Evolutionary conservation across 2,329 filamentous ascomycete genomes (phyloP).

Genomic region (Lomentospora prolificans): DNA sequence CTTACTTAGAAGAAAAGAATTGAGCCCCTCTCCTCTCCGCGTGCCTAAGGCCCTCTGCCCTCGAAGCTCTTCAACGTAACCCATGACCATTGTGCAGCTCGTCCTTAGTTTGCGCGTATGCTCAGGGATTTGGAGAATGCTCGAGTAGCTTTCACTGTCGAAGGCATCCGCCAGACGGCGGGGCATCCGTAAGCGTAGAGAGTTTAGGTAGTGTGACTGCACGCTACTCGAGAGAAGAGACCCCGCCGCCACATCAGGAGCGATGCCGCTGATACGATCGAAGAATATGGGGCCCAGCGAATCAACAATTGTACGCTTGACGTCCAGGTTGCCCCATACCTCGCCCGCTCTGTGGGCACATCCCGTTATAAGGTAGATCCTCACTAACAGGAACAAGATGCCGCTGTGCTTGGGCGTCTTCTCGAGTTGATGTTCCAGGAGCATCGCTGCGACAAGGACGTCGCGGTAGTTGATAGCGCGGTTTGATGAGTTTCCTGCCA

Average conservation of each 20-base stretch:
- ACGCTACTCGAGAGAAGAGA: conserved; percentile 27
- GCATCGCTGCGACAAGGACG: conserved; percentile 37
- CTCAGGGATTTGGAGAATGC: conserved; percentile 35
- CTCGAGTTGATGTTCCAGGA: conserved; percentile 40
- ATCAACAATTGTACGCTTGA: conserved; percentile 50
- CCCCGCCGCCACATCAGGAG: conserved; percentile 16
- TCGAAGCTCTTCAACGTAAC: conserved; percentile 40
- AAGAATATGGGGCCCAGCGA: conserved; percentile 44
- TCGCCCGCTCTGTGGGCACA: conserved; percentile 35
- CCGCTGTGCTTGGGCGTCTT: conserved; percentile 34
- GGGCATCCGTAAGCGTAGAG: conserved; percentile 36
- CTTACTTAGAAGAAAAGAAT: conserved; percentile 38
- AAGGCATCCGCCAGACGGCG: conserved; percentile 35
- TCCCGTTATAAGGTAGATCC: conserved; percentile 41
- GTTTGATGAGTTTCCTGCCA: conserved; percentile 1
- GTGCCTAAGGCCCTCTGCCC: conserved; percentile 33
- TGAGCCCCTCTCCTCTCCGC: conserved; percentile 29
- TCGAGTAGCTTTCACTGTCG: conserved; percentile 38
- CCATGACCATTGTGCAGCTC: conserved; percentile 43
- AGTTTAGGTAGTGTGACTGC: conserved; percentile 34
- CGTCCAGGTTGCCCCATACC: conserved; percentile 39
- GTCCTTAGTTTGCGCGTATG: conserved; percentile 33
- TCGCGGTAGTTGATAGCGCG: conserved; percentile 12
- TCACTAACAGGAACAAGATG: conserved; percentile 39
- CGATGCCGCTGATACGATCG: conserved; percentile 42